Percentiles rank a stretch among this genome's conserved stretches.
Evolutionary conservation across 2,329 filamentous ascomycete genomes (phyloP).

Genomic region (Polytolypa hystricis): DNA sequence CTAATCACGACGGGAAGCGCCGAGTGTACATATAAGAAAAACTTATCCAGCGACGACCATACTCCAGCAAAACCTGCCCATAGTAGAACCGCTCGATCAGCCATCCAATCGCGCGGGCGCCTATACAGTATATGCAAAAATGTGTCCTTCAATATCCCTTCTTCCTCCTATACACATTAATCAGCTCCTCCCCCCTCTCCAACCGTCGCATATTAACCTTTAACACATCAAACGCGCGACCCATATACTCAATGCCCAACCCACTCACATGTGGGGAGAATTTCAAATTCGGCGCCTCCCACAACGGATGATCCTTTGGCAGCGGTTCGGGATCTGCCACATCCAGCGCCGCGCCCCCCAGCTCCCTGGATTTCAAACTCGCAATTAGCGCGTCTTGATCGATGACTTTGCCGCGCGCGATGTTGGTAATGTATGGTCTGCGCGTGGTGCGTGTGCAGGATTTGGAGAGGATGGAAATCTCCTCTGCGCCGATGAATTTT

Average conservation of each 20-base stretch:
- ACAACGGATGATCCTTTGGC: conserved; percentile 55
- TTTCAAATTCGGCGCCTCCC: conserved; percentile 57
- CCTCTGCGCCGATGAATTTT: conserved; percentile 42
- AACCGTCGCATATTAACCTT: conserved; percentile 45
- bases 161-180: conserved; percentile 51
- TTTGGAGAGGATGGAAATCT: conserved; percentile 44
- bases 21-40: too few relatives aligned
- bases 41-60: too few relatives aligned
- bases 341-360: conserved; percentile 61
- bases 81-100: not conserved
- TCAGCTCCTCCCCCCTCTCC: conserved; percentile 42
- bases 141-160: conserved; percentile 45
- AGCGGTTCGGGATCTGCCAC: conserved; percentile 72
- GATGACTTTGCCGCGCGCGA: conserved; percentile 55
- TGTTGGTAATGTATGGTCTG: conserved; percentile 57
- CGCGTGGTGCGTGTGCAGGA: conserved; percentile 18
- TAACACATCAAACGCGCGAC: conserved; percentile 48
- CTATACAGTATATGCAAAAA: not conserved
- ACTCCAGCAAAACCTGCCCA: too few relatives aligned
- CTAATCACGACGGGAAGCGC: too few relatives aligned
- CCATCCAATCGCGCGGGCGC: not conserved
- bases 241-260: conserved; percentile 42
- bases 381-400: conserved; percentile 52
- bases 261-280: conserved; percentile 58
- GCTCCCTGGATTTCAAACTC: conserved; percentile 43